Conservation (phyloP, 495 filamentous ascomycete species). For the Hypoxylon subgilvum region DNA sequence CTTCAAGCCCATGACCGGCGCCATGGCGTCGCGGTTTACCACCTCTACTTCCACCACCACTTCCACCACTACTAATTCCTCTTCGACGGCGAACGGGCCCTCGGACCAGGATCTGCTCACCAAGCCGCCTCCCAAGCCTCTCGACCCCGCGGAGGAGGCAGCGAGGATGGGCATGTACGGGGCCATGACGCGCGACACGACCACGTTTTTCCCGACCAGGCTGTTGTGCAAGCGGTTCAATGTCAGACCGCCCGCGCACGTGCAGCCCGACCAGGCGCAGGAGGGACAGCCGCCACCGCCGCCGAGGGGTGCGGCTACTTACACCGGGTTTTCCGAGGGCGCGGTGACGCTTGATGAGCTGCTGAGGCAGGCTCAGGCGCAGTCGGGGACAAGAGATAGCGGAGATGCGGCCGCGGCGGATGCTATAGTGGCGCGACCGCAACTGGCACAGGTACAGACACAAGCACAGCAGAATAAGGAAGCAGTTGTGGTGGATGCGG, state of each 20-base stretch:
- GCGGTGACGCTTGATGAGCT: constrained; percentile 61
- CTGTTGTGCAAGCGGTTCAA: constrained; percentile 93
- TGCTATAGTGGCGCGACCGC: background rate
- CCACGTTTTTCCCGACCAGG: constrained; percentile 80
- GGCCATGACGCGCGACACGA: constrained; percentile 72
- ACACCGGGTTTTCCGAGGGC: constrained; percentile 35
- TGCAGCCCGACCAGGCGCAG: constrained; percentile 63
- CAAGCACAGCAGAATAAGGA: constrained; percentile 14
- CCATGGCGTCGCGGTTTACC: constrained; percentile 93
- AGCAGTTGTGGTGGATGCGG: constrained; percentile 69
- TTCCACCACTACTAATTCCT: constrained; percentile 33
- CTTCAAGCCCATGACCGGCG: constrained; percentile 87
- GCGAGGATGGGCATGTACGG: constrained; percentile 95
- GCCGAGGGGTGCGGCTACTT: constrained; percentile 34
- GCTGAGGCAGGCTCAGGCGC: constrained; percentile 51
- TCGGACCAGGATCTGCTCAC: constrained; percentile 55
- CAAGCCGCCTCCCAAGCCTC: constrained; percentile 65
- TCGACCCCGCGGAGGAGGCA: constrained; percentile 83
- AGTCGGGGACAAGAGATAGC: background rate
- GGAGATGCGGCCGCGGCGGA: background rate
- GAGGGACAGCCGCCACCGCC: background rate
- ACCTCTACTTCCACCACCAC: constrained; percentile 59
- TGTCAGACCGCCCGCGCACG: constrained; percentile 75
- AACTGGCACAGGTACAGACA: constrained; percentile 21
- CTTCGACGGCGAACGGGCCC: constrained; percentile 28